phyloP scores from a whole-genome alignment of 805 yeast genomes.

The Candida insectorum region DNA sequence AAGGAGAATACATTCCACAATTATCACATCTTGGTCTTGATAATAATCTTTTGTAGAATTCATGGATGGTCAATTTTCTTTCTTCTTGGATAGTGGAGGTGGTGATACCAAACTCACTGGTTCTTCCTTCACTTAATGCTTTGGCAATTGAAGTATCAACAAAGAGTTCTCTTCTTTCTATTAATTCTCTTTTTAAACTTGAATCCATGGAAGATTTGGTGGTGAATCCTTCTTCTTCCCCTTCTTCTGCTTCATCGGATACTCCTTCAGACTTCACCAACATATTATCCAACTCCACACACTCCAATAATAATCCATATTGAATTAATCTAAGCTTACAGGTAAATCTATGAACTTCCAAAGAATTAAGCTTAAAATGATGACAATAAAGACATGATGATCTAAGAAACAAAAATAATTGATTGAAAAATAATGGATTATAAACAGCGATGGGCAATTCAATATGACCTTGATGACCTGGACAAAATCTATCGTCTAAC shows the following conservation, averaged over 20 bases:
- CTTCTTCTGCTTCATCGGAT: constrained; percentile 41
- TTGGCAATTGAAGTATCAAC: constrained; percentile 68
- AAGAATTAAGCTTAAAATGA: constrained; percentile 64
- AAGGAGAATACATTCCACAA: constrained; percentile 94
- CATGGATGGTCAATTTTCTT: constrained; percentile 70
- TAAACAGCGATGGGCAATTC: constrained; percentile 94
- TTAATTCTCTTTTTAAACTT: constrained; percentile 44
- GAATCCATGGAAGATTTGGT: constrained; percentile 34
- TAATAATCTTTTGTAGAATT: constrained; percentile 69
- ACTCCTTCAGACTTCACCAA: constrained; percentile 32
- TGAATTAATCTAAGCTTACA: constrained; percentile 82
- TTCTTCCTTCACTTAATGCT: constrained; percentile 75
- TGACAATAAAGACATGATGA: constrained; percentile 89
- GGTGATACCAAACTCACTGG: constrained; percentile 61
- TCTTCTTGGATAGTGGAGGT: constrained; percentile 88
- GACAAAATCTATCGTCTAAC: constrained; percentile 88
- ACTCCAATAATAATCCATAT: constrained; percentile 82
- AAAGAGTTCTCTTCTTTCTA: constrained; percentile 59
- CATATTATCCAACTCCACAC: constrained; percentile 68
- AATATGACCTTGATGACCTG: constrained; percentile 98
- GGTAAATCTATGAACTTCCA: constrained; percentile 71
- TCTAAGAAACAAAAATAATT: constrained; percentile 80
- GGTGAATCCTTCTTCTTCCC: constrained; percentile 38
- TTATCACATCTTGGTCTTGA: constrained; percentile 88
- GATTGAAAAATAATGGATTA: constrained; percentile 92